Percentiles rank a stretch among this genome's conserved stretches.
phyloP scores from a whole-genome alignment of 2,329 filamentous ascomycete genomes.

The Pseudogymnoascus sp. region DNA sequence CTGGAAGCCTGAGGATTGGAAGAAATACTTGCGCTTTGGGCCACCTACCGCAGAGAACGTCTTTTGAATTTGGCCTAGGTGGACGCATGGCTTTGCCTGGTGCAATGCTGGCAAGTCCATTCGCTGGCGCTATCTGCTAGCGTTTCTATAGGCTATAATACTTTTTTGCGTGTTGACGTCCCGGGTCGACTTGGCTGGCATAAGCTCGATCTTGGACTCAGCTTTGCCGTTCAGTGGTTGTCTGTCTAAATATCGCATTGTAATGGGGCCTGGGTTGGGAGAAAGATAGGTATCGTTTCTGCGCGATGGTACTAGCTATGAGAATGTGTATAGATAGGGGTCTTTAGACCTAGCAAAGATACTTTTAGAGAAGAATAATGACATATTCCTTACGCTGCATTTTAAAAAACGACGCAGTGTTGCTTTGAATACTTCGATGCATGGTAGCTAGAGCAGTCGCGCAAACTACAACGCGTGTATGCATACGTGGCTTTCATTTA shows the following conservation, averaged over 20 bases:
- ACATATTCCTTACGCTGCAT: no score
- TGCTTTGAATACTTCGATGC: no score
- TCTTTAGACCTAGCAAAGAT: no score
- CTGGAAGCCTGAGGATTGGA: neutral
- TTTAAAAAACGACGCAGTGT: no score
- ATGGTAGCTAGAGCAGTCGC: neutral
- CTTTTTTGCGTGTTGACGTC: neutral
- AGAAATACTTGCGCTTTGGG: neutral
- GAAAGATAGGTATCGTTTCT: no score
- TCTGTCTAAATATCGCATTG: no score
- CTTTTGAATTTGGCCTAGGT: neutral
- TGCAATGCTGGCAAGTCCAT: neutral
- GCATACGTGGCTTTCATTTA: neutral
- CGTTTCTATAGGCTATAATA: neutral
- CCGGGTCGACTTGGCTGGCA: neutral
- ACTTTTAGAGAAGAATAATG: no score
- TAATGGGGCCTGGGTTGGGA: no score
- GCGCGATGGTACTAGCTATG: no score
- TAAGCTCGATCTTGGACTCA: neutral
- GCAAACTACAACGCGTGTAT: neutral
- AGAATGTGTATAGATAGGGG: no score
- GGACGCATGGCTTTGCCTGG: neutral
- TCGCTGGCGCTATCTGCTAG: neutral
- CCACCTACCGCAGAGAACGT: neutral
- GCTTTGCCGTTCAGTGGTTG: neutral